Base-by-base conservation (phyloP, 306 rosid genomes). In the Lablab purpureus region DNA sequence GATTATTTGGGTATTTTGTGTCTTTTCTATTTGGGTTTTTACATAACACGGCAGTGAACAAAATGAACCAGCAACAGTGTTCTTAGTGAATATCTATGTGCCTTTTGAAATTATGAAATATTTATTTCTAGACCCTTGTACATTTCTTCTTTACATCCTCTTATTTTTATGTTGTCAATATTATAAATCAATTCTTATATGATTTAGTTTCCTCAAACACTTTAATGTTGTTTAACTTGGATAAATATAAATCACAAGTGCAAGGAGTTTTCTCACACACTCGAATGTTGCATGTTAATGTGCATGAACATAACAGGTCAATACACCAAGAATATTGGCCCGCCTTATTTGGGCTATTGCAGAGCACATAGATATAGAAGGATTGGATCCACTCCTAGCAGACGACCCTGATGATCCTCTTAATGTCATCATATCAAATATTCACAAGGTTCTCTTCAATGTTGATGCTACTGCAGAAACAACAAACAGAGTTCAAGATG, bases 321-420 rank as follows among this genome's bases (percentile, higher is more conserved):
- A 88, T 85, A 95, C 97, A 71, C 90, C 94, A 68, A 93, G 99
- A 89, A 82, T 91, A 87, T 83, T 87, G 84, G 92, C 98, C 79
- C 98, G 98, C 25, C 85, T 95, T 83, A 87, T 95, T 72, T 95
- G 99, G 99, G 90, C 93, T 73, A 87, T 95, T 76, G 74, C 99
- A 56, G 98, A 95, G 86, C 99, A 95, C 84, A 93, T 93, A 70
- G 97, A 95, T 84, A 88, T 95, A 67, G 98, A 91, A 83, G 99
- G 99, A 74, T 77, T 95, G 89, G 99, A 95, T 81, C 99, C 99
- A 37, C 99, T 95, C 78, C 91, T 95, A 71, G 98, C 99, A 63
- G 99, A 95, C 18, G 99, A 95, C 78, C 99, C 99, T n/a, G 94
- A 85, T 73, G 99, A 95, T 74, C 90, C 98, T 45, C 92, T 95